Conservation (phyloP, 116 monocot genomes). For the Zostera marina region DNA sequence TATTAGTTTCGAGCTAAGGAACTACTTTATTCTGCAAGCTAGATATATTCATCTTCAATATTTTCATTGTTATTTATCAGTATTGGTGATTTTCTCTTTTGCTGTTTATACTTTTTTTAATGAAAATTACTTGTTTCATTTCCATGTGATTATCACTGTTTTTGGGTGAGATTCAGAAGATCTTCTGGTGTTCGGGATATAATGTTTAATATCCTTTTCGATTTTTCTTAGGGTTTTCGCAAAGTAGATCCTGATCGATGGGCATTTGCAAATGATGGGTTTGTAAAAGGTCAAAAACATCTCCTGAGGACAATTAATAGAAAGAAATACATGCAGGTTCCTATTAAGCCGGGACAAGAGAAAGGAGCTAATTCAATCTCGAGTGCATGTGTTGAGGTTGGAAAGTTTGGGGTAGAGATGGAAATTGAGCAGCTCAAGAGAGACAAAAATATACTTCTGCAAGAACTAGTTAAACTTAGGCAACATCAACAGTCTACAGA, state of each 20-base stretch:
- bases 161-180: neutral
- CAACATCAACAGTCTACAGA: constrained; percentile 42
- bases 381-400: constrained; percentile 36
- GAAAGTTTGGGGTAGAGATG: constrained; percentile 44
- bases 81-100: too few species aligned
- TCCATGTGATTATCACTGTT: neutral
- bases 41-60: too few species aligned
- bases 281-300: constrained; percentile 36
- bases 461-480: constrained; percentile 41
- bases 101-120: too few species aligned
- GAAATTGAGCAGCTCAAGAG: constrained; percentile 53
- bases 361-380: neutral
- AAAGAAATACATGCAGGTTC: constrained; percentile 5
- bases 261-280: constrained; percentile 93
- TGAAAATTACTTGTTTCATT: too few species aligned
- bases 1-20: too few species aligned
- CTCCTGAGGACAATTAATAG: constrained; percentile 52
- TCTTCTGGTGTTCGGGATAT: neutral
- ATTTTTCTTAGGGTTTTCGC: constrained; percentile 44
- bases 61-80: too few species aligned
- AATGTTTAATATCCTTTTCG: neutral
- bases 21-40: too few species aligned
- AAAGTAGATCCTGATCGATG: constrained; percentile 69
- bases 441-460: constrained; percentile 46
- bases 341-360: neutral